Evolutionary conservation across 2,329 filamentous ascomycete species (phyloP), one percentile per base, ranked within the genome.

Genomic region (Fusarium austroafricanum): DNA sequence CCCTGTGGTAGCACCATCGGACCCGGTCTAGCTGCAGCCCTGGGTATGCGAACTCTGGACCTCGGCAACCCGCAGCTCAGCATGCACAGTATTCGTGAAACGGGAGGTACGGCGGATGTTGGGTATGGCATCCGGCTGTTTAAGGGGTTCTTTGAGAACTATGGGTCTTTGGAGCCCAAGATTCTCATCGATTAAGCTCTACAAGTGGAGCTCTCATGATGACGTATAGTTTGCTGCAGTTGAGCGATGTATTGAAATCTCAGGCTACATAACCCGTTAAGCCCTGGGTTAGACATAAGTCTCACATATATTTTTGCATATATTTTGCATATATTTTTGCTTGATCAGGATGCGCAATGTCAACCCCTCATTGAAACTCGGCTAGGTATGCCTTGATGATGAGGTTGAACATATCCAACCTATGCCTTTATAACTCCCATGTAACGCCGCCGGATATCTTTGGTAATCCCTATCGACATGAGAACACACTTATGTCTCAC

Each of bases 81-180:
- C 77, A 98, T 98, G 96, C 95, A 98, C 81, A 96, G 92, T 76
- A 97, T 97, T 75, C 89, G 96, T 55, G 96, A 98, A 84, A 97
- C 93, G 42, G 92, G 92, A 23, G 96, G 96, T 38, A 89, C 91
- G 2, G 88, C 94, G 73, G 95, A 99, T 80, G 91, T 98, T 1
- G 92, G 92, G 71, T 88, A 96, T 80, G 92, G 92, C 0, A 89
- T 97, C 68, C 90, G 91, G 75, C 78, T 99, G 53, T 98, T 99
- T 79, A 89, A 91, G 68, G 89, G 90, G 71, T 99, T 97, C 81
- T 94, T 97, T 77, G 85, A 90, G 71, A 87, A 92, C 76, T 99
- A 94, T 77, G 91, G 91, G n/a, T 87, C 88, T 68, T 78, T 97
- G 72, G 93, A 97, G 82, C 84, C 87, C 69, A 95, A 88, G 79